Evolutionary conservation across 441 rosid genomes (phyloP), one percentile per base, ranked within the genome.

Genomic region (Flueggea neowawraea): DNA sequence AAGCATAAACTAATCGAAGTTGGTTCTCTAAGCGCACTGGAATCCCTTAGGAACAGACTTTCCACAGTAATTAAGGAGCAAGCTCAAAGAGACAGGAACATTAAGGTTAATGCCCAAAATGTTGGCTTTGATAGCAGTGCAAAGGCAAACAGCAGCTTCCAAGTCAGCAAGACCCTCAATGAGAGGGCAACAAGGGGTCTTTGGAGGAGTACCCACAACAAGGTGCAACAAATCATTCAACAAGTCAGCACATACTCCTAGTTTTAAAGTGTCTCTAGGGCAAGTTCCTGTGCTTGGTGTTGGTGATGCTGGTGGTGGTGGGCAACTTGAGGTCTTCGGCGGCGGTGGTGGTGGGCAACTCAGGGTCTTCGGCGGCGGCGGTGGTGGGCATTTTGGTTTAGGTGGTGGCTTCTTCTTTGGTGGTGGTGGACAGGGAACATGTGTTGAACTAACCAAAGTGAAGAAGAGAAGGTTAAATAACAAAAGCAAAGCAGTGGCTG

Each of bases 81-180:
- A 62, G 72, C 79, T 78, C 52, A 78, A 59, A 33, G 82, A 78
- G 65, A 81, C 15, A 0, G 82, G 82, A 31, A 78, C 12, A n/a
- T 75, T 69, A 12, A 78, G 73, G 64, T 73, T 69, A 31, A 73
- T 39, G n/a, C 83, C 83, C 16, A 81, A 67, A 60, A 75, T 0
- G 48, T 69, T 74, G 16, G 81, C 82, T 58, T 73, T 71, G 51
- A 78, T 64, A 55, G 79, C 79, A 22, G 81, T 78, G 74, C 85
- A 78, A 66, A 75, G 28, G 62, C 85, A 81, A 16, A 78, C 75
- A 6, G 85, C 79, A 7, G 81, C 85, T 43, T 81, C 81, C 5
- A 78, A 70, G 43, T 81, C 81, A 32, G 61, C 82, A 11, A 81
- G 80, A 16, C 75, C 78, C 10, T 55, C 14, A 6, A 78, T 48